phyloP scores from a whole-genome alignment of 1,284 basidiomycete genomes.

The Entoloma clypeatum region DNA sequence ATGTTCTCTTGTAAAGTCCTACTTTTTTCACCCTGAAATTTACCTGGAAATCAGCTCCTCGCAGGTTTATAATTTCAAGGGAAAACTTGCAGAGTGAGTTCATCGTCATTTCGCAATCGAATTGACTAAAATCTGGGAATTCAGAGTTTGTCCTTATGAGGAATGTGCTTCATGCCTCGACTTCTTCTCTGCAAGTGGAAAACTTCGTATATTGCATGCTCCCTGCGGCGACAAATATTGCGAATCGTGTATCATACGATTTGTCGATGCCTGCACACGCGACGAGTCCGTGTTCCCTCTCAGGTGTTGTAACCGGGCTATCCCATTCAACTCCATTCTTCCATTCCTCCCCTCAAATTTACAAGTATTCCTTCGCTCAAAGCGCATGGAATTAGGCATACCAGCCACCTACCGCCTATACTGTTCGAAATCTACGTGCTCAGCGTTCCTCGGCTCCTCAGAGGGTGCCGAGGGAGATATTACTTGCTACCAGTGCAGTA shows the following conservation, averaged over 20 bases:
- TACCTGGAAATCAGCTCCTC: too few species aligned
- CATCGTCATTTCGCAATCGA: too few species aligned
- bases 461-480: slow-evolving; percentile 18
- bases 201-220: too few species aligned
- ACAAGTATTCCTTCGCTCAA: slow-evolving; percentile 25
- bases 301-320: slow-evolving; percentile 36
- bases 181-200: too few species aligned
- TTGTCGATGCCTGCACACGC: slow-evolving; percentile 29
- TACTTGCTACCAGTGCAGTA: slow-evolving; percentile 34
- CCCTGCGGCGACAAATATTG: slow-evolving; percentile 33
- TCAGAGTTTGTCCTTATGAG: too few species aligned
- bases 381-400: slow-evolving; percentile 36
- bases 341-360: slow-evolving; percentile 23
- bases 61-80: too few species aligned
- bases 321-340: slow-evolving; percentile 24
- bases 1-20: too few species aligned
- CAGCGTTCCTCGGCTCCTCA: slow-evolving; percentile 47
- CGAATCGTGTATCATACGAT: slow-evolving; percentile 20
- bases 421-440: slow-evolving; percentile 41
- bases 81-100: too few species aligned
- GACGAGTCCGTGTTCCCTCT: slow-evolving; percentile 37
- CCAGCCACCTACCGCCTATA: slow-evolving; percentile 36
- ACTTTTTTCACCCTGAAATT: too few species aligned
- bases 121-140: too few species aligned
- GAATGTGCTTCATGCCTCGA: too few species aligned